phyloP scores from a whole-genome alignment of 2,329 filamentous ascomycete genomes.

The Nemania diffusa region DNA sequence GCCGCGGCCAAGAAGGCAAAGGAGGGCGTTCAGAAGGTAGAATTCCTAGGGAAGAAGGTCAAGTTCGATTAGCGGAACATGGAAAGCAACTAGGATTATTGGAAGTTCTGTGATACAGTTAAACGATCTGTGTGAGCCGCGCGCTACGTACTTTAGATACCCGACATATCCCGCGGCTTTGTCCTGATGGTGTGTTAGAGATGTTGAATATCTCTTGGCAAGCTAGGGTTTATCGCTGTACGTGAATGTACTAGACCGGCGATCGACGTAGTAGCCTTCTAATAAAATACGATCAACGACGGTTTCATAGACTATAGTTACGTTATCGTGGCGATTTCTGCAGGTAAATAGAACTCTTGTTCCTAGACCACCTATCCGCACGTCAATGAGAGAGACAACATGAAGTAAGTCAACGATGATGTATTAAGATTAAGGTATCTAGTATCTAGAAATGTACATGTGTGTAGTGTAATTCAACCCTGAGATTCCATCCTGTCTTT shows the following conservation, averaged over 20 bases:
- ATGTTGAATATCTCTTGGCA: neutral
- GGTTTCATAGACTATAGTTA: too few species aligned
- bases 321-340: too few species aligned
- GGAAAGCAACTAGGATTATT: neutral
- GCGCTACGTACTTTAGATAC: constrained; percentile 26
- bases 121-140: neutral
- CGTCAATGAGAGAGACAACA: neutral
- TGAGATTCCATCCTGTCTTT: neutral
- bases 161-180: constrained; percentile 1
- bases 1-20: constrained; percentile 71
- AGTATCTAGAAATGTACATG: too few species aligned
- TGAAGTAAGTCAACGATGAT: neutral
- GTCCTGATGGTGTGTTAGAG: neutral
- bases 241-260: too few species aligned
- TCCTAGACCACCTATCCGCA: too few species aligned
- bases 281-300: too few species aligned
- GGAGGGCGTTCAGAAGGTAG: constrained; percentile 62
- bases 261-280: too few species aligned
- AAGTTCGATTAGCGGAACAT: constrained; percentile 60
- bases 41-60: constrained; percentile 68
- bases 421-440: neutral
- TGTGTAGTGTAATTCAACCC: neutral
- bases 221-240: too few species aligned
- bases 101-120: neutral
- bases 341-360: too few species aligned